Evolutionary conservation across 2,329 filamentous ascomycete species (phyloP).

Genomic region (Amphichorda felina): DNA sequence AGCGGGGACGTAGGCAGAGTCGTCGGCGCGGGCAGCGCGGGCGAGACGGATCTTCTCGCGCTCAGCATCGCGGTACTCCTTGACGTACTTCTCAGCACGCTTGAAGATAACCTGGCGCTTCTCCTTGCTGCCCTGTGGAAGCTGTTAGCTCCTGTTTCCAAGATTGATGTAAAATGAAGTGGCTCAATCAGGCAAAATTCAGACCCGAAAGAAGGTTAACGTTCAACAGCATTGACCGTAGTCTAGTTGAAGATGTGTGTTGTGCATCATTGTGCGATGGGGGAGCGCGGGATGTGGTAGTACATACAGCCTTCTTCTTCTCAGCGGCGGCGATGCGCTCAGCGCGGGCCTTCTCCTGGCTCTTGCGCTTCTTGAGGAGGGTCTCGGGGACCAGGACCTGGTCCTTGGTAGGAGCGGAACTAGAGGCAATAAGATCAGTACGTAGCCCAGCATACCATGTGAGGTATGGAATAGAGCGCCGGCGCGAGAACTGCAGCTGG

Average conservation of each 20-base stretch:
- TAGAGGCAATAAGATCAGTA: slow-evolving; percentile 64
- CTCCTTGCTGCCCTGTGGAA: slow-evolving; percentile 81
- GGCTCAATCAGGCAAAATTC: slow-evolving; percentile 35
- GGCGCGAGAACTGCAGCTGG: slow-evolving; percentile 85
- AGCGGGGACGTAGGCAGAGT: slow-evolving; percentile 86
- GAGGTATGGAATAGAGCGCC: slow-evolving; percentile 58
- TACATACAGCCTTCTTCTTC: slow-evolving; percentile 84
- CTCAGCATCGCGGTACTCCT: slow-evolving; percentile 98
- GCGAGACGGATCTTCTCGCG: slow-evolving; percentile 93
- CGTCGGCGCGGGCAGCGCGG: slow-evolving; percentile 82
- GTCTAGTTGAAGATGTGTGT: slow-evolving; percentile 83
- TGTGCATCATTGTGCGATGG: slow-evolving; percentile 67
- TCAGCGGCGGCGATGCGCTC: slow-evolving; percentile 67
- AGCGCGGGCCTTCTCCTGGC: slow-evolving; percentile 96
- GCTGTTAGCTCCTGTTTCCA: slow-evolving; percentile 21
- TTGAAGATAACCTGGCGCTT: slow-evolving; percentile 99
- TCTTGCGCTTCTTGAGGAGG: slow-evolving; percentile 99
- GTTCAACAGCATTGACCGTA: slow-evolving; percentile 92
- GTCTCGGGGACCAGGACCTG: slow-evolving; percentile 98
- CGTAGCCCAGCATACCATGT: slow-evolving; percentile 52
- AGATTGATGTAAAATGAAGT: slow-evolving; percentile 4
- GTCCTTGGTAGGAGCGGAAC: slow-evolving; percentile 85
- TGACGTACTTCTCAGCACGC: slow-evolving; percentile 98
- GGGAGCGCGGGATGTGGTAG: slow-evolving; percentile 17
- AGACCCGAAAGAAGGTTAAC: slow-evolving; percentile 99